Evolutionary conservation across 2,329 filamentous ascomycete species (phyloP).

Genomic region (Dissoconium aciculare): DNA sequence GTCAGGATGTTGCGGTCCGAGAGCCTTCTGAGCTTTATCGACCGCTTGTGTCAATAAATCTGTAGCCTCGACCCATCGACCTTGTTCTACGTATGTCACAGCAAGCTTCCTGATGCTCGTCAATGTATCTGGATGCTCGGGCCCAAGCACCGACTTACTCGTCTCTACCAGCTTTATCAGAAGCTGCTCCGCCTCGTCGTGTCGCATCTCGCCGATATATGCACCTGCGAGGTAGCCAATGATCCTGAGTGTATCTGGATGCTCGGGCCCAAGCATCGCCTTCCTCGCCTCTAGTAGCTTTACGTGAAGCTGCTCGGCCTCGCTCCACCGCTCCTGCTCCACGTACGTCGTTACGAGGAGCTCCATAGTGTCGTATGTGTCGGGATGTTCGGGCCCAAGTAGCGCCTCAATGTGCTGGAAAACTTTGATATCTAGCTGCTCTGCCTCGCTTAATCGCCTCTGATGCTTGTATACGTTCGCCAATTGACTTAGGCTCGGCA

Average conservation of each 20-base stretch:
- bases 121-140: too few species aligned
- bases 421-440: neutral
- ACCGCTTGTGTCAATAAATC: too few species aligned
- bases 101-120: too few species aligned
- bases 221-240: neutral
- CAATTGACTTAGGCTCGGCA: neutral
- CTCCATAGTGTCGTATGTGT: neutral
- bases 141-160: too few species aligned
- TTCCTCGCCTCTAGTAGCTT: conserved; percentile 1
- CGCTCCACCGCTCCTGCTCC: neutral
- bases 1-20: too few species aligned
- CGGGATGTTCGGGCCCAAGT: neutral
- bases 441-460: neutral
- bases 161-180: too few species aligned
- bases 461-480: neutral
- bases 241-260: conserved; percentile 5
- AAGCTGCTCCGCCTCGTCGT: neutral
- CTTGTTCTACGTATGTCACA: too few species aligned
- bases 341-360: neutral
- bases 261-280: conserved; percentile 2
- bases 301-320: neutral
- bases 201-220: neutral
- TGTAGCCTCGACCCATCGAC: too few species aligned
- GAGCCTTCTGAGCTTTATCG: too few species aligned
- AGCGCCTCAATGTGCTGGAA: neutral